Conservation (phyloP, 306 rosid species). For the Pyrus bretschneideri region DNA sequence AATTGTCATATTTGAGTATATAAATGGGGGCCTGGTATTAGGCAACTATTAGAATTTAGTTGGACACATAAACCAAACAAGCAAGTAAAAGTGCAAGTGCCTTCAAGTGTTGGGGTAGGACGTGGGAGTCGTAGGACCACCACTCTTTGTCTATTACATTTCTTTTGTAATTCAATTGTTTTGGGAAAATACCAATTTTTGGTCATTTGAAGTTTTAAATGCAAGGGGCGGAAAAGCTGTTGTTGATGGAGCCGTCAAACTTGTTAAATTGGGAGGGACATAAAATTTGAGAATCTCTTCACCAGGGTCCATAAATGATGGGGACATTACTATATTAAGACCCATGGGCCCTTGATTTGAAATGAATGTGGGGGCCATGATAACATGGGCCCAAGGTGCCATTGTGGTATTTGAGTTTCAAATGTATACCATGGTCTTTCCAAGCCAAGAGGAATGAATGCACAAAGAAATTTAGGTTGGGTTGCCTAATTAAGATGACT, state of each 20-base stretch:
- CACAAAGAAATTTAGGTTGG: neutral
- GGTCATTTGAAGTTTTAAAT: neutral
- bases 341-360: neutral
- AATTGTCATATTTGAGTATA: neutral
- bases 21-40: neutral
- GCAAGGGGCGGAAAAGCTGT: neutral
- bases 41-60: neutral
- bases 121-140: neutral
- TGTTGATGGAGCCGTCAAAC: neutral
- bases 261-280: neutral
- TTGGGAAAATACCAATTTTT: neutral
- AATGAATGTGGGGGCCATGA: neutral
- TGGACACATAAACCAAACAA: neutral
- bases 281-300: neutral
- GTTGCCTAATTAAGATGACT: neutral
- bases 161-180: neutral
- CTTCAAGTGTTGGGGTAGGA: neutral
- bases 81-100: neutral
- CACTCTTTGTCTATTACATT: neutral
- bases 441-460: neutral
- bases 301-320: neutral
- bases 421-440: neutral
- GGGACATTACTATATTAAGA: neutral
- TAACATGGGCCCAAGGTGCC: neutral
- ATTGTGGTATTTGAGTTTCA: neutral